Conservation (phyloP, 2,329 filamentous ascomycete species). For the Hypomyces perniciosus region DNA sequence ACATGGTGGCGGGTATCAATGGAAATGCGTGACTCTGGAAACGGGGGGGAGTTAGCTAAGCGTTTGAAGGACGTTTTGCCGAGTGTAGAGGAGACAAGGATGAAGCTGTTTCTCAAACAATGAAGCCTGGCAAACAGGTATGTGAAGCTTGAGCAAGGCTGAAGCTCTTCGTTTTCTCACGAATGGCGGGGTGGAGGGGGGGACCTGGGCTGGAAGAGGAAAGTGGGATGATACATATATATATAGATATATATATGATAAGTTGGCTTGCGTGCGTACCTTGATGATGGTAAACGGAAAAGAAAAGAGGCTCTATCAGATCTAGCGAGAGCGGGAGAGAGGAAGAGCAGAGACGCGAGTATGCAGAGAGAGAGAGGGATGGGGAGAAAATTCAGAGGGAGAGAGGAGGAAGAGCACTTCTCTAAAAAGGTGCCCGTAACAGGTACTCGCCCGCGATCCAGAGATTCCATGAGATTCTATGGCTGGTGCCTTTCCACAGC, state of each 20-base stretch:
- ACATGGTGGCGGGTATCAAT: constrained; percentile 60
- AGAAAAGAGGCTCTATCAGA: constrained; percentile 8
- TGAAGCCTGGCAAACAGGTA: neutral
- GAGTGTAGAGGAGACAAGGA: constrained; percentile 14
- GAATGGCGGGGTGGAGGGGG: constrained; percentile 8
- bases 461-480: constrained; percentile 44
- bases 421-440: constrained; percentile 31
- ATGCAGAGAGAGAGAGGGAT: constrained; percentile 18
- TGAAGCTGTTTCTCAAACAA: neutral
- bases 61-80: constrained; percentile 22
- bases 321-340: neutral
- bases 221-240: constrained; percentile 12
- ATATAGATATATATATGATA: too few species aligned
- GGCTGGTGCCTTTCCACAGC: constrained; percentile 25
- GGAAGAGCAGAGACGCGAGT: constrained; percentile 13
- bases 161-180: neutral
- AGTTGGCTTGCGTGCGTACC: neutral
- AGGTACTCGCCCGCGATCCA: constrained; percentile 24
- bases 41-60: constrained; percentile 16
- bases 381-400: constrained; percentile 19
- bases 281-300: constrained; percentile 17
- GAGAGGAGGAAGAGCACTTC: constrained; percentile 18
- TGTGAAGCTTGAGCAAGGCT: constrained; percentile 12
- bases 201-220: constrained; percentile 9
- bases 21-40: constrained; percentile 24